These are phyloP conservation scores for Microcera coccophila DNA, from an alignment of 2,329 filamentous ascomycete species.

Conservation along the genomic window DNA sequence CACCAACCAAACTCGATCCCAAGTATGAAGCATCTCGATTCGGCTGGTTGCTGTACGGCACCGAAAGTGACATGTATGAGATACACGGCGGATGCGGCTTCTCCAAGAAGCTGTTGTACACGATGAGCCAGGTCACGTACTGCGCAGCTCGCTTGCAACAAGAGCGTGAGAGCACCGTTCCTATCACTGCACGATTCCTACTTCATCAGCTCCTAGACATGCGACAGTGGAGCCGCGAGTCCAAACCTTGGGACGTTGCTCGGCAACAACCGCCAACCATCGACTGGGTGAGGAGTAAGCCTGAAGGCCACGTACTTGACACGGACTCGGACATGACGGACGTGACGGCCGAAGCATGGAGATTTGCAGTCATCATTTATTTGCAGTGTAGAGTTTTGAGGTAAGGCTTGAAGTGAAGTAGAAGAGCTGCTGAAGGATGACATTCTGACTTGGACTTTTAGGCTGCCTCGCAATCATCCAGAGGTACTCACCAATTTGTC, in stretches of 20 bases:
- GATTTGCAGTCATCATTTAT: constrained; percentile 38
- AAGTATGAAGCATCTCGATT: constrained; percentile 32
- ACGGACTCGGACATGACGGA: constrained; percentile 36
- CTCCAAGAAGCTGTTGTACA: constrained; percentile 37
- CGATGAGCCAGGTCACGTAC: constrained; percentile 37
- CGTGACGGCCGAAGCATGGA: constrained; percentile 41
- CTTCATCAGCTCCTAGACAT: constrained; percentile 27
- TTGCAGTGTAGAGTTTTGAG: constrained; percentile 37
- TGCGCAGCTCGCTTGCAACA: constrained; percentile 34
- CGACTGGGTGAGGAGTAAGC: constrained; percentile 28
- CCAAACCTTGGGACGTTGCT: constrained; percentile 18
- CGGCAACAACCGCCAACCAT: constrained; percentile 18
- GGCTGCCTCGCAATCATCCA: constrained; percentile 36
- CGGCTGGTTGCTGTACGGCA: constrained; percentile 38
- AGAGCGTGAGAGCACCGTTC: constrained; percentile 30
- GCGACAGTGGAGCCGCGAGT: constrained; percentile 36
- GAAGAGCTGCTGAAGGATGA: not conserved
- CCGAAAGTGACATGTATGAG: constrained; percentile 32
- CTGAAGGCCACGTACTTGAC: constrained; percentile 23
- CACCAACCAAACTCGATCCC: constrained; percentile 26
- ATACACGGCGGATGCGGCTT: constrained; percentile 42
- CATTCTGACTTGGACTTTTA: constrained; percentile 13
- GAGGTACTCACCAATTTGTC: constrained; percentile 31
- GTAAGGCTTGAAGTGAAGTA: constrained; percentile 16
- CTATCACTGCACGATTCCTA: constrained; percentile 29